phyloP scores from a whole-genome alignment of 2,329 filamentous ascomycete species.

The Cercospora zeina region DNA sequence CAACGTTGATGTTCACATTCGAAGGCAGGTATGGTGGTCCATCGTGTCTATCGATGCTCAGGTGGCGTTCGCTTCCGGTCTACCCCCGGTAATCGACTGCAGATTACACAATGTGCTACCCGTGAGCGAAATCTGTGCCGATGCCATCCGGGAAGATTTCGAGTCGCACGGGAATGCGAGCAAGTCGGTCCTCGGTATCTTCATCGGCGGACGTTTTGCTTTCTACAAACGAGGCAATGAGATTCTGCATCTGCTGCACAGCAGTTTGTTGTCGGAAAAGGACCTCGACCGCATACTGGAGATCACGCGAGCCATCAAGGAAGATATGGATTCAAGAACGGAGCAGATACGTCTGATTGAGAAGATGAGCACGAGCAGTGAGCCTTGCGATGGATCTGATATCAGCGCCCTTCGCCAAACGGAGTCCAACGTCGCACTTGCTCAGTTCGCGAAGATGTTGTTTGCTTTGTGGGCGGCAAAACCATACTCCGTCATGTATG shows the following conservation, averaged over 20 bases:
- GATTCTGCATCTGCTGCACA: constrained; percentile 29
- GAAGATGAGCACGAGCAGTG: constrained; percentile 15
- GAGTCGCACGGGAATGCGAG: constrained; percentile 28
- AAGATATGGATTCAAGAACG: constrained; percentile 25
- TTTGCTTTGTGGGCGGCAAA: constrained; percentile 31
- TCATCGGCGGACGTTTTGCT: constrained; percentile 29
- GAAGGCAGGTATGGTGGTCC: constrained; percentile 53
- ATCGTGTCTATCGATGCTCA: constrained; percentile 53
- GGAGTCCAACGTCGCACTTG: constrained; percentile 28
- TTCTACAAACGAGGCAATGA: constrained; percentile 30
- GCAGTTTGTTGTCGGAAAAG: constrained; percentile 23
- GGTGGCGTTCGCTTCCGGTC: constrained; percentile 52
- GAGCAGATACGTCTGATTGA: constrained; percentile 26
- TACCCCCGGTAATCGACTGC: constrained; percentile 50
- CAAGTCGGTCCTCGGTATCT: constrained; percentile 30
- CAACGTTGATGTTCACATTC: constrained; percentile 48
- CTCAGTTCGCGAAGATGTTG: constrained; percentile 28
- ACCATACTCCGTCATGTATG: constrained; percentile 32
- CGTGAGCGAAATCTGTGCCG: constrained; percentile 41
- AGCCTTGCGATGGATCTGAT: constrained; percentile 26
- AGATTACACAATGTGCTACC: constrained; percentile 51
- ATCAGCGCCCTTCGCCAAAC: constrained; percentile 27
- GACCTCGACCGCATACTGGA: constrained; percentile 28
- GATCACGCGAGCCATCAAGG: constrained; percentile 26
- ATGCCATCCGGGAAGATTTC: constrained; percentile 47